Percentiles rank a stretch among this genome's conserved stretches.
Conservation (phyloP, 2,329 filamentous ascomycete species). For the Cercospora sesami region DNA sequence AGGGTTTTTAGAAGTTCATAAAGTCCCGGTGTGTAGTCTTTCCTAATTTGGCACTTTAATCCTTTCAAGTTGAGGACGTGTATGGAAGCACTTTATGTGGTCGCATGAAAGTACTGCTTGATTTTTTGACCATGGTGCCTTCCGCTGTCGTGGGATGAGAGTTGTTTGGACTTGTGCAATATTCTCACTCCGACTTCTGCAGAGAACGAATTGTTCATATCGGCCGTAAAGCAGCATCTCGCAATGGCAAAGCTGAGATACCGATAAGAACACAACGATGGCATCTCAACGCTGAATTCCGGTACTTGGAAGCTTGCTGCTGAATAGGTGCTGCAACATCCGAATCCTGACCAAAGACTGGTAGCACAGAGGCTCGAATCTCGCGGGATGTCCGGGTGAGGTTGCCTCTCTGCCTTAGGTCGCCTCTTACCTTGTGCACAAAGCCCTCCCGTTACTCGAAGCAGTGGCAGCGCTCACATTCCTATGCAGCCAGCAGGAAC, state of each 20-base stretch:
- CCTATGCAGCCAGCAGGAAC: too few species aligned
- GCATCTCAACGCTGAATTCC: not conserved
- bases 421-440: not conserved
- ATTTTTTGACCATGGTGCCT: not conserved
- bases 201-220: too few species aligned
- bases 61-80: not conserved
- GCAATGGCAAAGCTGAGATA: too few species aligned
- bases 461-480: not conserved
- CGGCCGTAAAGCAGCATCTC: too few species aligned
- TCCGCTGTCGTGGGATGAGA: not conserved
- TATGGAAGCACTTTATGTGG: not conserved
- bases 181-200: too few species aligned
- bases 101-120: not conserved
- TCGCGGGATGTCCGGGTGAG: not conserved
- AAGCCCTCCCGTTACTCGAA: not conserved
- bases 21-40: not conserved
- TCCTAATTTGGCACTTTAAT: constrained; percentile 2
- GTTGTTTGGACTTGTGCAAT: not conserved
- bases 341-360: not conserved
- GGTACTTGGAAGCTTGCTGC: not conserved
- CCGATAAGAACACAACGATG: not conserved
- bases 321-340: not conserved
- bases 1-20: not conserved
- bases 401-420: not conserved
- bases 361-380: not conserved